Base-by-base conservation (phyloP, 192 early-diverging fungal genomes). In the Podochytrium sp. region DNA sequence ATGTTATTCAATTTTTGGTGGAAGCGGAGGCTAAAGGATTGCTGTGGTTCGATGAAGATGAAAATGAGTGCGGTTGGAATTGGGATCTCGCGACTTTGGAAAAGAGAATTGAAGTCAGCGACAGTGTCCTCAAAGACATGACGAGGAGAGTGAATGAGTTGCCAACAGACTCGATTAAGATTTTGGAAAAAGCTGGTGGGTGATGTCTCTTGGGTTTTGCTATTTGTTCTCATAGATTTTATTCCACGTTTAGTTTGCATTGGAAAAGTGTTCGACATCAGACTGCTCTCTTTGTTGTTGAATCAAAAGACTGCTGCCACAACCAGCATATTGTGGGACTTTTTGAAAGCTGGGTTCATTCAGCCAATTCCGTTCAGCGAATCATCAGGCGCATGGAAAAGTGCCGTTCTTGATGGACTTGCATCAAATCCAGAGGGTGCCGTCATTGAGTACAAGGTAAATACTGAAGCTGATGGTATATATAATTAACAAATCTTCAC, bases 81-180 rank as follows among this genome's bases (percentile, higher is more conserved):
- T 86, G 85, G 85, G 79, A 83, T 69, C 29, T 86, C 10, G 41
- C 62, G 7, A 69, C 65, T 3, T 53, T 86, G 35, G 85, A 86
- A 25, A 67, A 75, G 12, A 66, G 78, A 10, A 76, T 77, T 25
- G 78, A 73, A 32, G 49, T 82, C 32, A 71, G 77, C 25, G 79
- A 79, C 25, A 78, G 57, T 51, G 80, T 80, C n/a, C 67, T 76
- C 30, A 83, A 82, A 2, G 60, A 80, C 34, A 71, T 86, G 53
- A 60, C 81, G 30, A 76, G 72, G 32, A 32, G 74, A 49, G 53
- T 86, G 39, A 42, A 78, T 27, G 47, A 71, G 10, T 69, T 84
- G 27, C 57, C 78, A 14, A 27, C 30, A 25, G 78, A 84, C 32
- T 72, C 77, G 39, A 63, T 74, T 50, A 43, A 32, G 2, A 39